Evolutionary conservation across 306 rosid species (phyloP), one percentile per base, ranked within the genome.

Genomic region (Cucurbita moschata): DNA sequence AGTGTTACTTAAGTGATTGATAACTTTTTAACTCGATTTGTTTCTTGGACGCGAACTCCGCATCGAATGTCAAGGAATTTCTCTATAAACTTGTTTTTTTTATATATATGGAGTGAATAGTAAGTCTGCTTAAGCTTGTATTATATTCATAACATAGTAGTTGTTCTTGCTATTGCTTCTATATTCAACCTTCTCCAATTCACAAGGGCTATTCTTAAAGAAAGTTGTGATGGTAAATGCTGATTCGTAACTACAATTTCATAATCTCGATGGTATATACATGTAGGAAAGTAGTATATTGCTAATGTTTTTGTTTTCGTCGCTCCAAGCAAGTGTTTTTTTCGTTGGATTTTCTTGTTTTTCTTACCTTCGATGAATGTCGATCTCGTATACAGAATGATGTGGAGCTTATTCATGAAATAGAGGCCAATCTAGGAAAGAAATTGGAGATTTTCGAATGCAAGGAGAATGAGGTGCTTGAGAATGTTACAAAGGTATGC

Each of bases 401-500:
- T 77, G 80, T 91, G 75, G 77, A 79, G 38, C 99, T 94, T 59
- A 50, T 89, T 81, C 88, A 69, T 55, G 87, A 82, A 83, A 87
- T 91, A 71, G 97, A 94, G 79, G 84, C 82, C 52, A 86, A 75
- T 73, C 61, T 89, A 59, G 95, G 79, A 84, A 85, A 79, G 78
- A 75, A 87, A 72, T 78, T 91, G 80, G 96, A 88, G 71, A 65
- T 71, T 75, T 79, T 86, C 69, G 91, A 91, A 53, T 87, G 82
- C 87, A 88, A 91, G 77, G 97, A 91, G 79, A 79, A 70, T 15
- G 96, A 91, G 79, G 97, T 77, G 71, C 91, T 91, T 46, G 75
- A 87, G 54, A 76, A 79, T 78, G 80, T 84, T 70, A 85, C 80
- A 60, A 85, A 84, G 91, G 96, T 91, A 78, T 55, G 58, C 59